These are phyloP conservation scores for Hygrophorus russula DNA, from an alignment of 768 basidiomycete genomes.

Conservation along the genomic window DNA sequence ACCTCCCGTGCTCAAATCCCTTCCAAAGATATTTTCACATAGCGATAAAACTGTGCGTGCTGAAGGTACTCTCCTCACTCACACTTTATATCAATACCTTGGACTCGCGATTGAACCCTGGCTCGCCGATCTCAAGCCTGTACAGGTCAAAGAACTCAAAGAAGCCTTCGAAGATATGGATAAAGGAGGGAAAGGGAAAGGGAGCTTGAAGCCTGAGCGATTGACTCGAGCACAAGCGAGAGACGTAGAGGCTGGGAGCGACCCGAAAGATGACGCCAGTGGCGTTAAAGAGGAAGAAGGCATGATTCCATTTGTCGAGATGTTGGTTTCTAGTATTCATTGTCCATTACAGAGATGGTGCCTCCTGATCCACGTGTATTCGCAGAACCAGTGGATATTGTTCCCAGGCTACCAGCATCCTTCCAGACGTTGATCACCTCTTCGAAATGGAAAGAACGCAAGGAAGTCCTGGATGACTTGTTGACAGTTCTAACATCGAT, in stretches of 20 bases:
- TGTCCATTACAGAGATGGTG: conserved; percentile 28
- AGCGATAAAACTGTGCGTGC: conserved; percentile 91
- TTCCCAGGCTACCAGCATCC: conserved; percentile 62
- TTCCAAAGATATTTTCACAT: conserved; percentile 93
- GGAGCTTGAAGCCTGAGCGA: conserved; percentile 67
- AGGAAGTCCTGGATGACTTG: conserved; percentile 82
- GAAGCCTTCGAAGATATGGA: conserved; percentile 83
- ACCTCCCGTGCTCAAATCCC: conserved; percentile 69
- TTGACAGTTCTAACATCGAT: conserved; percentile 55
- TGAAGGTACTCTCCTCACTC: conserved; percentile 73
- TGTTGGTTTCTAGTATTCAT: conserved; percentile 6
- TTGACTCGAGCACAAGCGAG: conserved; percentile 67
- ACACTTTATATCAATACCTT: conserved; percentile 76
- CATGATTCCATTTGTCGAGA: conserved; percentile 14
- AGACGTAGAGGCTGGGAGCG: conserved; percentile 44
- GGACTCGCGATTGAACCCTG: conserved; percentile 76
- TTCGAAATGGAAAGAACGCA: conserved; percentile 97
- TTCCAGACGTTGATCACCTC: conserved; percentile 71
- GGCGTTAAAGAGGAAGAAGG: conserved; percentile 34
- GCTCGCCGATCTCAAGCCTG: conserved; percentile 86
- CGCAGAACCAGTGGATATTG: conserved; percentile 73
- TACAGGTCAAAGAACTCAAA: conserved; percentile 92
- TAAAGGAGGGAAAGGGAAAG: conserved; percentile 77
- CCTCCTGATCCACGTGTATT: conserved; percentile 69
- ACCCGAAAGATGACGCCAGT: conserved; percentile 25